Conservation (phyloP, 2,329 filamentous ascomycete species). For the Claviceps sp. region DNA sequence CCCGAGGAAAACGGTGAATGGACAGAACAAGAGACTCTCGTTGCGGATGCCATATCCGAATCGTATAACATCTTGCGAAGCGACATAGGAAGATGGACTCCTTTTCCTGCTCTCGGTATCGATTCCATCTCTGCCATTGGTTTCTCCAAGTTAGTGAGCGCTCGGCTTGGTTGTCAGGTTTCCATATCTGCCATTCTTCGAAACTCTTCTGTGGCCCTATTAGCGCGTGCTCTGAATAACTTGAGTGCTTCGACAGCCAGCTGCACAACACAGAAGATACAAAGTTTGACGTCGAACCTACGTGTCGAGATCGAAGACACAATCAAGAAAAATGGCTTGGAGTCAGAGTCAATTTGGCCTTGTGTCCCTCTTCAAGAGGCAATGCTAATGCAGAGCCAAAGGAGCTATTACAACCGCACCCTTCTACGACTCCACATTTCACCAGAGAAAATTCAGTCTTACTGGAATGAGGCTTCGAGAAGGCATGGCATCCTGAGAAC, state of each 20-base stretch:
- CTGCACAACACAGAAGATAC: background rate
- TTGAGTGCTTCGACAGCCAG: background rate
- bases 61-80: slow-evolving; percentile 30
- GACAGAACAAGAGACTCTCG: slow-evolving; percentile 38
- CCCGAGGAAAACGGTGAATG: slow-evolving; percentile 27
- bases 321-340: slow-evolving; percentile 12
- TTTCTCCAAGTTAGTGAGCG: slow-evolving; percentile 44
- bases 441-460: slow-evolving; percentile 33
- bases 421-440: slow-evolving; percentile 45
- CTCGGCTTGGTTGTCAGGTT: slow-evolving; percentile 31
- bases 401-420: slow-evolving; percentile 61
- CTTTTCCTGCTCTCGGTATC: slow-evolving; percentile 65
- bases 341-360: slow-evolving; percentile 49
- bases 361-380: slow-evolving; percentile 82
- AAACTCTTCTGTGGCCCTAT: slow-evolving; percentile 49
- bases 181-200: slow-evolving; percentile 59
- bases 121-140: slow-evolving; percentile 75
- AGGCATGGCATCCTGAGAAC: slow-evolving; percentile 71
- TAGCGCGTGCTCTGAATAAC: slow-evolving; percentile 28
- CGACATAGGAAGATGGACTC: slow-evolving; percentile 49
- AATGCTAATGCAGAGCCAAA: slow-evolving; percentile 50
- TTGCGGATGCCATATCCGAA: slow-evolving; percentile 42
- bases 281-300: slow-evolving; percentile 14
- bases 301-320: background rate
- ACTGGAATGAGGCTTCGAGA: slow-evolving; percentile 49